Evolutionary conservation across 2,329 filamentous ascomycete species (phyloP).

Genomic region (Colletotrichum siamense): DNA sequence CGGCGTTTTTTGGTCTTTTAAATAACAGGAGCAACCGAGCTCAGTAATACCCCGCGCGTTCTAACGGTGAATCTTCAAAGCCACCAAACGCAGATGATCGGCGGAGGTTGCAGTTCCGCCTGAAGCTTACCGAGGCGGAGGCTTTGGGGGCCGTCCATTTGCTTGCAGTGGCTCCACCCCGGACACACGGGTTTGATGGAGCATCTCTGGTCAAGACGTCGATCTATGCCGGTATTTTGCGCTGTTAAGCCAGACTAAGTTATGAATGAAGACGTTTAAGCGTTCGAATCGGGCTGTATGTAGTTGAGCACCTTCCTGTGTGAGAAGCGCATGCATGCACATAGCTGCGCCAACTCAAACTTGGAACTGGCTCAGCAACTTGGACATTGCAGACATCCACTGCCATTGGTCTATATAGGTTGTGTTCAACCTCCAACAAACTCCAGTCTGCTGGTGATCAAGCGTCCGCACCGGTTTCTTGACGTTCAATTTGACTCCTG

Average conservation of each 20-base stretch:
- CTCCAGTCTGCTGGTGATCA: background rate
- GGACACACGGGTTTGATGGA: background rate
- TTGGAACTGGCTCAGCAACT: background rate
- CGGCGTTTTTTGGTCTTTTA: background rate
- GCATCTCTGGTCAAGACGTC: background rate
- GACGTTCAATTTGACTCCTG: background rate
- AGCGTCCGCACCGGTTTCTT: background rate
- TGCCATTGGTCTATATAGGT: background rate
- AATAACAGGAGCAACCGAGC: background rate
- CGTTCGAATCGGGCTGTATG: background rate
- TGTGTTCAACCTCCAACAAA: background rate
- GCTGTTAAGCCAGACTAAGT: background rate
- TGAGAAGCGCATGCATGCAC: background rate
- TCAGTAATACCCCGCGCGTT: background rate
- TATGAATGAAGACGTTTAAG: background rate
- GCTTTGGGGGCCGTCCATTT: background rate
- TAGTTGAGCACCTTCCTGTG: background rate
- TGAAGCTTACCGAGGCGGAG: background rate
- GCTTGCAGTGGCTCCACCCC: background rate
- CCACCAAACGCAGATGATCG: background rate
- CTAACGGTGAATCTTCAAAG: background rate
- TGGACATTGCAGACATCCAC: background rate
- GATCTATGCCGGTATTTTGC: background rate
- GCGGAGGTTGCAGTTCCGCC: background rate
- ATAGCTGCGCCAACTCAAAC: background rate